Base-by-base conservation (phyloP, 176 grass and related monocot species). In the Canna indica region DNA sequence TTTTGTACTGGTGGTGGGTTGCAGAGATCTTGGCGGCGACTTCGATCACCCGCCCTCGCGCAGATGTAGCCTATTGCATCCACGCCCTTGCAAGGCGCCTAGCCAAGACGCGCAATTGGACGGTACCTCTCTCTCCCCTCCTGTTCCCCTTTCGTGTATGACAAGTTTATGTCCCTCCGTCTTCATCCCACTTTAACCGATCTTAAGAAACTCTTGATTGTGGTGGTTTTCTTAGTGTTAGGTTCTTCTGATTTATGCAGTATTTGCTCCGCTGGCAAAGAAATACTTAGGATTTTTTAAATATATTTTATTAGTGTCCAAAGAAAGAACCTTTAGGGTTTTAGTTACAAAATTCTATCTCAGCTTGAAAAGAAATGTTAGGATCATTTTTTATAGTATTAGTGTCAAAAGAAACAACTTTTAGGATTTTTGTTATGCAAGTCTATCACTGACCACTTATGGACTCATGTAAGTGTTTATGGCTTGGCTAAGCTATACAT, bases 71-170 rank as follows among this genome's bases (percentile, higher is more conserved):
- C 73, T 97, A 97, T 79, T 92, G 88, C 80, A 90, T 92, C 75
- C 88, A 97, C 42, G 93, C 88, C 25, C 75, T 97, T 64, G 81
- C 88, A 30, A 75, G 86, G 59, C 81, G 93, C 35, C 93, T 97
- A 44, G 72, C 88, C 50, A 97, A 92, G 75, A 92, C 88, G 4
- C 84, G 82, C 67, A 97, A 87, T 66, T 97, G 93, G 93, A 97
- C 88, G 33, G 93, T 97, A 92, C 63, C 69, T 69, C 54, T 69
- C 25, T 69, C 35, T 32, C 58, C 42, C 8, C 26, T 26, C 20
- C 41, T 57, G 10, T 35, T 73, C 58, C 24, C 10, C 8, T 69
- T 8, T 38, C 29, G 39, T 14, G 67, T 48, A 11, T 41, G 64
- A 44, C 41, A 44, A 44, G 41, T 65, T 36, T 53, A 32, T 18